These are phyloP conservation scores for Stemphylium lycopersici DNA, from an alignment of 2,329 filamentous ascomycete genomes.

Conservation along the genomic window DNA sequence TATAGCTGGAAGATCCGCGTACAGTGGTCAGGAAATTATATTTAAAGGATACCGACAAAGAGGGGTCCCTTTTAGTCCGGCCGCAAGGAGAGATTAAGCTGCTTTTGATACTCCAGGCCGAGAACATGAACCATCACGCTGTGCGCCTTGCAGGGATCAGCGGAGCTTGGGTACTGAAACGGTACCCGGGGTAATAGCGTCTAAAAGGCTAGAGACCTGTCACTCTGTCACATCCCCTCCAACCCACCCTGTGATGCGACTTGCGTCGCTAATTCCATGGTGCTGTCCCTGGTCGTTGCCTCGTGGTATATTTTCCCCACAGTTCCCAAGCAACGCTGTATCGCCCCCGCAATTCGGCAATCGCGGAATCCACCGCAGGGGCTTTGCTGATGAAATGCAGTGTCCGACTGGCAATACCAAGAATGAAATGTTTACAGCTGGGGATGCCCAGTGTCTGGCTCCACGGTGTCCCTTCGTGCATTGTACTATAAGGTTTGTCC, in stretches of 20 bases:
- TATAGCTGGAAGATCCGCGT: slow-evolving; percentile 34
- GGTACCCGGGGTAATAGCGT: slow-evolving; percentile 29
- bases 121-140: slow-evolving; percentile 41
- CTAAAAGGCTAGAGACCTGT: slow-evolving; percentile 26
- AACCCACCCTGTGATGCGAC: slow-evolving; percentile 29
- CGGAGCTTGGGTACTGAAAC: slow-evolving; percentile 39
- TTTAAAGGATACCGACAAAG: slow-evolving; percentile 41
- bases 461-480: slow-evolving; percentile 20
- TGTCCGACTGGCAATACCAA: slow-evolving; percentile 1
- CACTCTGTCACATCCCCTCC: slow-evolving; percentile 26
- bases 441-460: slow-evolving; percentile 14
- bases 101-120: slow-evolving; percentile 40
- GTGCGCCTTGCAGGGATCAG: slow-evolving; percentile 42
- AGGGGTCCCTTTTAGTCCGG: slow-evolving; percentile 43
- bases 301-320: slow-evolving; percentile 35
- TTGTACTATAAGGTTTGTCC: slow-evolving; percentile 15
- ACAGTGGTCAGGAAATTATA: slow-evolving; percentile 40
- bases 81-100: slow-evolving; percentile 46
- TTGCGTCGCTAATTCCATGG: slow-evolving; percentile 12
- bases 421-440: slow-evolving; percentile 7
- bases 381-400: neutral
- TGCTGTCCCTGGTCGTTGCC: slow-evolving; percentile 15
- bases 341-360: slow-evolving; percentile 37
- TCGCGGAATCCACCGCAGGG: slow-evolving; percentile 10
- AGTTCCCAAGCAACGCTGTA: slow-evolving; percentile 32